A percentile compares a stretch with the other conserved stretches of the same genome.
Evolutionary conservation across 1,284 basidiomycete genomes (phyloP).

Genomic region (Wolfiporia cocos): DNA sequence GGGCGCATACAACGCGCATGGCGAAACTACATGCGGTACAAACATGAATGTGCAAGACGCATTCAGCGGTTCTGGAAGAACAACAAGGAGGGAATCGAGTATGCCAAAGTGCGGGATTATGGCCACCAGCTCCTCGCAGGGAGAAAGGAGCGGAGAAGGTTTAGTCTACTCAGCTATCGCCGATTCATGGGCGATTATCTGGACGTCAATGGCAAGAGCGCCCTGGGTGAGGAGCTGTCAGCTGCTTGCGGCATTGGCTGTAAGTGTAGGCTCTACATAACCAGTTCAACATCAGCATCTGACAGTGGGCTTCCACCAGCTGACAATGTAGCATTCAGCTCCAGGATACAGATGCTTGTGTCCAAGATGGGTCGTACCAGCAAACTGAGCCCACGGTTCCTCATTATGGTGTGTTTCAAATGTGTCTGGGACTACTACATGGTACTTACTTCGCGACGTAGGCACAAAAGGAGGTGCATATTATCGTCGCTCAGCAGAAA

Average conservation of each 20-base stretch:
- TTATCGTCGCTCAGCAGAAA: conserved; percentile 68
- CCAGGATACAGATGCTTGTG: conserved; percentile 80
- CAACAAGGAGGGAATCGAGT: conserved; percentile 91
- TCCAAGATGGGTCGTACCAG: conserved; percentile 87
- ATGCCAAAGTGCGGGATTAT: conserved; percentile 87
- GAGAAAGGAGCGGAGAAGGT: conserved; percentile 91
- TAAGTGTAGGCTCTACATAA: conserved; percentile 32
- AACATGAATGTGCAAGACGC: conserved; percentile 89
- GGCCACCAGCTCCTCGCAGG: conserved; percentile 90
- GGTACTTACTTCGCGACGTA: conserved; percentile 27
- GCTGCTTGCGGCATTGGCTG: conserved; percentile 71
- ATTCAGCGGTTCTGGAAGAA: conserved; percentile 99
- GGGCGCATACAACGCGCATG: conserved; percentile 94
- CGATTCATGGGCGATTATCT: conserved; percentile 98
- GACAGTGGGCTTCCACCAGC: conserved; percentile 28
- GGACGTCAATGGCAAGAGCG: conserved; percentile 78
- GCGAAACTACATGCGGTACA: conserved; percentile 93
- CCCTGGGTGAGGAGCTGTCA: conserved; percentile 78
- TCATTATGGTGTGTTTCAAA: conserved; percentile 68
- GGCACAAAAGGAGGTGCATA: conserved; percentile 89
- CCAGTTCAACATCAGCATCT: not conserved
- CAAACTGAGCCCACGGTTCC: conserved; percentile 88
- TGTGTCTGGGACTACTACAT: not conserved
- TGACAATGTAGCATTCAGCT: conserved; percentile 85
- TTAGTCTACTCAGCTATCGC: conserved; percentile 90